A percentile compares a stretch with the other conserved stretches of the same genome.
These are phyloP conservation scores for Globisporangium viniferum DNA, from an alignment of 352 stramenopile genomes.

Conservation along the genomic window DNA sequence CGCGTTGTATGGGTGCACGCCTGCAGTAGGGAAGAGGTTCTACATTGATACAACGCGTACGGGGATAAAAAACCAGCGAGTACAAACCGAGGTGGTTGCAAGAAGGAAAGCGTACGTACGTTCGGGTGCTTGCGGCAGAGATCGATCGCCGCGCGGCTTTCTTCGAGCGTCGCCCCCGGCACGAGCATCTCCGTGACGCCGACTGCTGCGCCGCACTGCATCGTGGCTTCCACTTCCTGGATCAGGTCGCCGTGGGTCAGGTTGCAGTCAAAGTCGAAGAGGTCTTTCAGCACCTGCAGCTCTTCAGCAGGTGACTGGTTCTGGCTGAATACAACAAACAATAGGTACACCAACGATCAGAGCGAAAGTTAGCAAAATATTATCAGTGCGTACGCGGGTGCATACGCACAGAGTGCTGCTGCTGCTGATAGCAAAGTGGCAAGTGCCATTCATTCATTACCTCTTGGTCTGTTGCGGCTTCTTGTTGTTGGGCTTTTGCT, in stretches of 20 bases:
- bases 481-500: not conserved
- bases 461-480: not conserved
- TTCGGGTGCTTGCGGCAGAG: slow-evolving; percentile 48
- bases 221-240: slow-evolving; percentile 32
- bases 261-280: slow-evolving; percentile 86
- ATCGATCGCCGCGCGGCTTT: slow-evolving; percentile 53
- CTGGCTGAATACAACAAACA: not conserved
- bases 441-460: not conserved
- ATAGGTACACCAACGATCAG: not conserved
- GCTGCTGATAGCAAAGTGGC: not conserved
- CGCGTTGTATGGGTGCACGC: slow-evolving; percentile 79
- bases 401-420: not conserved
- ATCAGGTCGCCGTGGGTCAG: slow-evolving; percentile 68
- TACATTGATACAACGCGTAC: slow-evolving; percentile 6
- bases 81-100: not conserved
- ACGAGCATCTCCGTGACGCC: slow-evolving; percentile 75
- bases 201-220: slow-evolving; percentile 31
- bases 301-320: not conserved
- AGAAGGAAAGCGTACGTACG: slow-evolving; percentile 12
- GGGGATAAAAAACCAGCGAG: no score
- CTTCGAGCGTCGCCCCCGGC: slow-evolving; percentile 63
- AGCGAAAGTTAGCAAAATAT: no score
- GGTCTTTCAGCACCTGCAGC: slow-evolving; percentile 16
- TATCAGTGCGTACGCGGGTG: not conserved
- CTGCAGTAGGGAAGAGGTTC: slow-evolving; percentile 62